These are phyloP conservation scores for Pseudocercospora eumusae DNA, from an alignment of 2,329 filamentous ascomycete species.

Conservation along the genomic window DNA sequence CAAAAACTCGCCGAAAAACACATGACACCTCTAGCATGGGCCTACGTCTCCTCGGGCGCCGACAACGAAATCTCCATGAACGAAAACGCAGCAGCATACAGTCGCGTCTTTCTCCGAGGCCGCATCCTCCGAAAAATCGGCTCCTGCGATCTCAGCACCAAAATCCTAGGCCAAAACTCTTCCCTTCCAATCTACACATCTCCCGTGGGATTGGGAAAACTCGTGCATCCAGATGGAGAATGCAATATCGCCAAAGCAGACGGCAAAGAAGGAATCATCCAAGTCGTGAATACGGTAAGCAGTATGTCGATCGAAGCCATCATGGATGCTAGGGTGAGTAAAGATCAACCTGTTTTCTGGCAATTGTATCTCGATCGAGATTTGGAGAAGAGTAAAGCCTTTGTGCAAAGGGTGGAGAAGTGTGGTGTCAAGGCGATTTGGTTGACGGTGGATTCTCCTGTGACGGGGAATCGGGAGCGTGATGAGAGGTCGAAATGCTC, in stretches of 20 bases:
- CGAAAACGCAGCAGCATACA: constrained; percentile 45
- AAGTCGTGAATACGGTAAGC: constrained; percentile 36
- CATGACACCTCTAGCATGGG: constrained; percentile 43
- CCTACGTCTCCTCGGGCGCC: constrained; percentile 51
- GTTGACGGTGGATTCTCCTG: constrained; percentile 60
- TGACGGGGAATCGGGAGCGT: constrained; percentile 56
- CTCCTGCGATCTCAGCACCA: constrained; percentile 37
- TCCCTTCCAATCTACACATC: constrained; percentile 41
- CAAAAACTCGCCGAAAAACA: constrained; percentile 41
- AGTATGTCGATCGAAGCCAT: constrained; percentile 36
- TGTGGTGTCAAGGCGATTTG: constrained; percentile 57
- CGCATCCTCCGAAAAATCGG: constrained; percentile 46
- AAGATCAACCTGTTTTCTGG: constrained; percentile 51
- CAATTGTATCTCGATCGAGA: constrained; percentile 63
- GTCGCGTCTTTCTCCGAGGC: constrained; percentile 48
- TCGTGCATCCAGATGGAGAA: constrained; percentile 40
- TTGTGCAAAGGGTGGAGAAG: constrained; percentile 51
- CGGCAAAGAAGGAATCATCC: constrained; percentile 33
- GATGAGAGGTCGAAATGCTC: constrained; percentile 48
- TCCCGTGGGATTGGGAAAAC: constrained; percentile 37
- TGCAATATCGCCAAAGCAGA: constrained; percentile 35
- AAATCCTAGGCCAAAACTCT: constrained; percentile 35
- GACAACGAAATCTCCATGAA: constrained; percentile 50
- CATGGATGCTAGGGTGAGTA: constrained; percentile 29
- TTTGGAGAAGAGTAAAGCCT: constrained; percentile 51